Base-by-base conservation (phyloP, 768 basidiomycete genomes). In the Dentipellis fragilis region DNA sequence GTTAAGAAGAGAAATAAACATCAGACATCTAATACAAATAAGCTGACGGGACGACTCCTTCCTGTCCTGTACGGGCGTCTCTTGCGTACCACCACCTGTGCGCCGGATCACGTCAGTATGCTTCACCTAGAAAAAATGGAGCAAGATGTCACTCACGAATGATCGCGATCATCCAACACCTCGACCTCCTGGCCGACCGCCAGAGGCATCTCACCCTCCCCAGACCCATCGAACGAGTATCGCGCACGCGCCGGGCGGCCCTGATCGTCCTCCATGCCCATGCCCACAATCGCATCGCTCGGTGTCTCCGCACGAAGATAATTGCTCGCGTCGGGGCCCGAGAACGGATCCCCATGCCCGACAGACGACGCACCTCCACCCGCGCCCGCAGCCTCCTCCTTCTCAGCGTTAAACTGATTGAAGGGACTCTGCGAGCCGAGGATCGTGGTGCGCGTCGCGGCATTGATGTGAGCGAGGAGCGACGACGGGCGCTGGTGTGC, bases 1-100 rank as follows among this genome's bases (percentile, higher is more conserved):
- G 39, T 40, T 16, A 53, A 62, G 37, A 23, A 21, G 49, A 46
- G 22, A 39, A 54, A 57, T 54, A 55, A 50, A 50, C 52, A 57
- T 58, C 64, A 55, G 48, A 50, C 52, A 57, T 58, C 64, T 77
- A 92, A 73, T 89, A 91, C 72, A 91, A 75, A 77, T 94, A 97
- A 56, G 90, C 83, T 42, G 91, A 88, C 9, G 93, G 93, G 51
- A 96, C 89, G 35, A 94, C 88, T 11, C 93, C 93, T 71, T 94
- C 90, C 50, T 75, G 79, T 9, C 92, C 89, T 49, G 85, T 84
- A 52, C 80, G 79, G 19, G 80, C 72, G 68, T 94, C 89, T 35
- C 91, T 80, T 52, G 86, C 89, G 64, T 89, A 94, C 93, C 93
- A 96, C 93, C 93, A 97, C 48, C 93, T 93, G 57, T 53, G 50